Base-by-base conservation (phyloP, 1,284 basidiomycete species). In the Boletus semigastroideus region DNA sequence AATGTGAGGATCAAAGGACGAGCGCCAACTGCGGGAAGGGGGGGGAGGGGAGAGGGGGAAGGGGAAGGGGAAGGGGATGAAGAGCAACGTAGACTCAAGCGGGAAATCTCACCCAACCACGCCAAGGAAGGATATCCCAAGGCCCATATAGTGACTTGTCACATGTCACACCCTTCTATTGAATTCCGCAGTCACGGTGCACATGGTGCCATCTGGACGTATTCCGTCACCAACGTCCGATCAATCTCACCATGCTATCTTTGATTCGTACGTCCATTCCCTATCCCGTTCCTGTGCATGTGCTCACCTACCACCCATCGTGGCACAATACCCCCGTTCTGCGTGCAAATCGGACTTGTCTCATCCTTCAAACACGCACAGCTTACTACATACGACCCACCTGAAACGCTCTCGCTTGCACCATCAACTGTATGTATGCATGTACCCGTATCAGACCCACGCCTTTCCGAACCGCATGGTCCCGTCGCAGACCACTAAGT, bases 81-180 rank as follows among this genome's bases (percentile, higher is more conserved):
- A 65, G 60, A 62, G 61, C 61, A 46, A 63, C 34, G 60, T 51
- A 56, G 49, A 59, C 60, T 62, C 54, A 53, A 49, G 37, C 48
- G 4, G 16, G 33, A 34, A 34, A 34, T 10, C 17, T 12, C 17
- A 38, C 34, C 13, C 34, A n/a, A 11, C 49, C 59, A n/a, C n/a
- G 8, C 42, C 56, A 40, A 25, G 31, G n/a, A 25, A 37, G 37
- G 16, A 34, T 50, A 55, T 43, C 17, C 31, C 17, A 28, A 46
- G 25, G 25, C 25, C 42, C 42, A 60, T 49, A 48, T 44, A 43
- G 39, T 46, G 30, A 53, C 33, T 2, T 17, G 60, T 60, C 44
- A 60, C 60, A 4, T 5, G 57, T 61, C 49, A 58, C 59, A 39
- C 6, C 6, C 6, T 16, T 36, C 34, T 36, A 36, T 36, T 36